These are phyloP conservation scores for Nakazawaea populi DNA, from an alignment of 805 yeast genomes.

Conservation along the genomic window DNA sequence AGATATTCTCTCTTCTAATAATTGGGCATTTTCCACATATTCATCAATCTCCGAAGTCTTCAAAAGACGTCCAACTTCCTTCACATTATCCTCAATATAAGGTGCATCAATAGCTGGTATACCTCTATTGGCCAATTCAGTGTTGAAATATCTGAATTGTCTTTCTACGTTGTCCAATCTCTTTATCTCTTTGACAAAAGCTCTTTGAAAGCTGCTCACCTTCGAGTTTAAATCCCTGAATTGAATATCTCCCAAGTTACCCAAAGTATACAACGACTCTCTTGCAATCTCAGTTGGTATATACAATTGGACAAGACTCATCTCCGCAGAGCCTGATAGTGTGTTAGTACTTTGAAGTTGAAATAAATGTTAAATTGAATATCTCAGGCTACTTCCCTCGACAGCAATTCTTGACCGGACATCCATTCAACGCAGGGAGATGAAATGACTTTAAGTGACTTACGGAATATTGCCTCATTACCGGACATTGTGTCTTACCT, in stretches of 20 bases:
- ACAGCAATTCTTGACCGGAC: too few species aligned
- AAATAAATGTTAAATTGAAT: too few species aligned
- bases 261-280: conserved; percentile 79
- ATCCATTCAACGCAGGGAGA: not conserved
- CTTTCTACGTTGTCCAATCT: conserved; percentile 82
- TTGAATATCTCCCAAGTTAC: conserved; percentile 81
- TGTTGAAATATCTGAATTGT: conserved; percentile 57
- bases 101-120: conserved; percentile 24
- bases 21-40: conserved; percentile 51
- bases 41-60: conserved; percentile 64
- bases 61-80: conserved; percentile 5
- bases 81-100: conserved; percentile 5
- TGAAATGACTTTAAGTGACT: not conserved
- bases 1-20: conserved; percentile 66
- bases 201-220: conserved; percentile 81
- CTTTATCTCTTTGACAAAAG: conserved; percentile 85
- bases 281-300: conserved; percentile 87
- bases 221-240: conserved; percentile 82
- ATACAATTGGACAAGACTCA: conserved; percentile 89
- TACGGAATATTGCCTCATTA: conserved; percentile 3
- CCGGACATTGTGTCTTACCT: not conserved
- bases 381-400: too few species aligned
- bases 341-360: not conserved
- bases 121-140: conserved; percentile 44
- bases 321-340: conserved; percentile 79